Evolutionary conservation across 73 alveolate genomes (phyloP).

Genomic region (Stentor roeselii): DNA sequence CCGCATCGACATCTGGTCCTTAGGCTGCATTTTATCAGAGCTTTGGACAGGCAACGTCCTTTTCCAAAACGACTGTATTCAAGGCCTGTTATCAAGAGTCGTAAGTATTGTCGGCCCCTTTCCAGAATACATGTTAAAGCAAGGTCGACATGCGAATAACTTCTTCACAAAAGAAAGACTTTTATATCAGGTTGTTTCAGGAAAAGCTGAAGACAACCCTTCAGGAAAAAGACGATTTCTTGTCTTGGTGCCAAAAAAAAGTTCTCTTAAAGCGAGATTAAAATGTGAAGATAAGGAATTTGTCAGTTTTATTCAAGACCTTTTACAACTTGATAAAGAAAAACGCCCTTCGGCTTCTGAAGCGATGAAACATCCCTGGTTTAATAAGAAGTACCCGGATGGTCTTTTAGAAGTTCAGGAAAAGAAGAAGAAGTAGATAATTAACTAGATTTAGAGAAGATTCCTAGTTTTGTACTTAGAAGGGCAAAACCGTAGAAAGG

Average conservation of each 20-base stretch:
- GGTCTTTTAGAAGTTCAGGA: constrained; percentile 11
- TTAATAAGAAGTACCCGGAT: constrained; percentile 13
- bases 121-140: constrained; percentile 97
- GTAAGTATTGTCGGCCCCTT: constrained; percentile 97
- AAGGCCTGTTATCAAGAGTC: constrained; percentile 95
- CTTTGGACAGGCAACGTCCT: constrained; percentile 95
- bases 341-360: constrained; percentile 17
- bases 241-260: constrained; percentile 80
- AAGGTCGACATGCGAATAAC: constrained; percentile 93
- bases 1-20: constrained; percentile 89
- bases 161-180: constrained; percentile 96
- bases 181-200: constrained; percentile 75
- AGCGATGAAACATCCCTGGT: constrained; percentile 27
- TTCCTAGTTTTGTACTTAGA: not conserved
- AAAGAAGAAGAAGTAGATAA: not conserved
- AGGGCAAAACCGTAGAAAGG: not conserved
- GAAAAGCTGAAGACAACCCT: constrained; percentile 14
- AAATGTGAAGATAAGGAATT: constrained; percentile 63
- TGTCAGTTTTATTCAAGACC: not conserved
- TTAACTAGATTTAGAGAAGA: not conserved
- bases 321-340: constrained; percentile 27
- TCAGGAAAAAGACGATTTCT: not conserved
- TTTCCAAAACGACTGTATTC: constrained; percentile 93
- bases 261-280: constrained; percentile 77
- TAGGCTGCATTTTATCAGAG: constrained; percentile 93